These are phyloP conservation scores for Toxicodendron radicans DNA, from an alignment of 345 rosid genomes.

Conservation along the genomic window DNA sequence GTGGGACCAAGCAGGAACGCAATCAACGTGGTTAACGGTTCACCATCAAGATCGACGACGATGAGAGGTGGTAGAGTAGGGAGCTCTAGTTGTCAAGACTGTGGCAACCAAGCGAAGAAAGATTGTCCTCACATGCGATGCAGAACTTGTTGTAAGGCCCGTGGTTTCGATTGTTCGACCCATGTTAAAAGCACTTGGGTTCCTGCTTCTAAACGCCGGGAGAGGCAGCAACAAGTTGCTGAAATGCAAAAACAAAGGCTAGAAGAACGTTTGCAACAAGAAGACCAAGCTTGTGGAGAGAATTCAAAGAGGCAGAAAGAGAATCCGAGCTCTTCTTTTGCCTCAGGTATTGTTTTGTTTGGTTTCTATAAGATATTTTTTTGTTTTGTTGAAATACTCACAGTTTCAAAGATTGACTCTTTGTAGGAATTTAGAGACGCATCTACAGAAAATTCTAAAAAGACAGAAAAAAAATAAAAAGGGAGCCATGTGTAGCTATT, in stretches of 20 bases:
- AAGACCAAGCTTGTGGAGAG: constrained; percentile 24
- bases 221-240: constrained; percentile 48
- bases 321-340: constrained; percentile 40
- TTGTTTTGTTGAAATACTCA: background rate
- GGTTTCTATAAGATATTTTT: background rate
- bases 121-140: constrained; percentile 76
- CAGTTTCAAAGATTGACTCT: constrained; percentile 25
- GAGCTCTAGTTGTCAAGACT: constrained; percentile 75
- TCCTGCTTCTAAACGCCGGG: constrained; percentile 82
- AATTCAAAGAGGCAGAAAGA: constrained; percentile 56
- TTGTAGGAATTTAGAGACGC: constrained; percentile 20
- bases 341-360: constrained; percentile 52
- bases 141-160: constrained; percentile 86
- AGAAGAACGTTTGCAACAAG: constrained; percentile 5
- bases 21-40: constrained; percentile 53
- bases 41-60: constrained; percentile 59
- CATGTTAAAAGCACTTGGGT: constrained; percentile 95
- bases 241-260: constrained; percentile 14
- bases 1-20: constrained; percentile 45
- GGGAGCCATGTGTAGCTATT: constrained; percentile 7
- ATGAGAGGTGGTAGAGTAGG: constrained; percentile 37
- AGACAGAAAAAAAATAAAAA: background rate
- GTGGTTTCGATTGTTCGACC: constrained; percentile 72
- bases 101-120: constrained; percentile 92
- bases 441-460: constrained; percentile 1